phyloP scores from a whole-genome alignment of 2,329 filamentous ascomycete genomes.

The Venturiaceae sp. region DNA sequence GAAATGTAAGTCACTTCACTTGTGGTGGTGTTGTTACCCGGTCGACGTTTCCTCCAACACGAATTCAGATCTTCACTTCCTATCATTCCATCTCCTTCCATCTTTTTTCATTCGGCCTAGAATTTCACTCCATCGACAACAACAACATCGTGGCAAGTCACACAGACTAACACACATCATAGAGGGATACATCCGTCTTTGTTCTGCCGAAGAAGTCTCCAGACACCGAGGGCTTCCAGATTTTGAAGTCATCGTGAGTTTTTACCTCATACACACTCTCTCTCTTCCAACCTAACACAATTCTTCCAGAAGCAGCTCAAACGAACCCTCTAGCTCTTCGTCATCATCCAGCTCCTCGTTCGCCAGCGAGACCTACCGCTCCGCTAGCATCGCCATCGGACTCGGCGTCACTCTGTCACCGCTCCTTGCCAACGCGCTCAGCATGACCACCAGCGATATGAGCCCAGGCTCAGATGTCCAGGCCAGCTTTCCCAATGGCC shows the following conservation, averaged over 20 bases:
- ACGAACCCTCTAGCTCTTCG: not conserved
- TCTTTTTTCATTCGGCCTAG: not conserved
- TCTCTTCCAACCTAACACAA: not conserved
- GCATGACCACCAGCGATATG: not conserved
- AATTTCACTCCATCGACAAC: not conserved
- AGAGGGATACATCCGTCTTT: not conserved
- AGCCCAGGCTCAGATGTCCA: not conserved
- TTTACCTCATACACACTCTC: not conserved
- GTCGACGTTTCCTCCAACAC: not conserved
- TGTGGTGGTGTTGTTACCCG: slow-evolving; percentile 1
- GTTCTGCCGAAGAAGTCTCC: not conserved
- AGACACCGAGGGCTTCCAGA: not conserved
- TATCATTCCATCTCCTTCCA: not conserved
- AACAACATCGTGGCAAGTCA: no score
- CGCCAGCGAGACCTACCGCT: not conserved
- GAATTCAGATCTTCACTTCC: not conserved
- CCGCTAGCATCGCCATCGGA: not conserved
- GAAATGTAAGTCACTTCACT: not conserved
- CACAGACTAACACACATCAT: no score
- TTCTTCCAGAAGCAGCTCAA: not conserved
- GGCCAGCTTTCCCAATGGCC: not conserved
- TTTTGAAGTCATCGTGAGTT: not conserved
- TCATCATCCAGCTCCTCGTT: not conserved
- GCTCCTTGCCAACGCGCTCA: not conserved
- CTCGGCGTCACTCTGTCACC: not conserved